Evolutionary conservation across 176 grass and related monocot species (phyloP).

Genomic region (Puya raimondii): DNA sequence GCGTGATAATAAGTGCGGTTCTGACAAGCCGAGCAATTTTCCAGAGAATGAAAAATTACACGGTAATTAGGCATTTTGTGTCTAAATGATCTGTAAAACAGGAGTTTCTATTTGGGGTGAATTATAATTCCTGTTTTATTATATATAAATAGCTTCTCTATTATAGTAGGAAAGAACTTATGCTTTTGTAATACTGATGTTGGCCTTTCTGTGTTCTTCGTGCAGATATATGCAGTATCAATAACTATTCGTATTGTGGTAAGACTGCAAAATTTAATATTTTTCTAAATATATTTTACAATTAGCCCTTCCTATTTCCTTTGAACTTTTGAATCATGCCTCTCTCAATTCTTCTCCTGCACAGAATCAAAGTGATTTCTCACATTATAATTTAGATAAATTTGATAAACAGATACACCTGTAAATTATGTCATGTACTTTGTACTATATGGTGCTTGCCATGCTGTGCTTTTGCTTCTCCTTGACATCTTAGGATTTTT

Average conservation of each 20-base stretch:
- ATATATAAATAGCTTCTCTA: no score
- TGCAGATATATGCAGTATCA: conserved; percentile 61
- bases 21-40: conserved; percentile 51
- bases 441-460: background rate
- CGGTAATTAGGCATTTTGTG: conserved; percentile 8
- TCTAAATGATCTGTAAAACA: no score
- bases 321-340: no score
- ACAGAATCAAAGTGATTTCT: no score
- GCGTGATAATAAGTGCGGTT: conserved; percentile 58
- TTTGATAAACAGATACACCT: background rate
- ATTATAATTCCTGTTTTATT: no score
- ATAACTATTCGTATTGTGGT: conserved; percentile 59
- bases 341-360: no score
- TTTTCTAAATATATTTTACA: background rate
- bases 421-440: background rate
- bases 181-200: background rate
- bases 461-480: background rate
- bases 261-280: conserved; percentile 16
- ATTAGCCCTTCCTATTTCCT: background rate
- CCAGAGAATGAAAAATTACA: conserved; percentile 61
- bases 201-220: conserved; percentile 12
- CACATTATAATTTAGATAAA: no score
- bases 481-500: conserved; percentile 9
- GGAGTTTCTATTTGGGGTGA: no score
- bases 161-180: no score